Evolutionary conservation across 2,329 filamentous ascomycete species (phyloP).

Genomic region (Aspergillus awamori): DNA sequence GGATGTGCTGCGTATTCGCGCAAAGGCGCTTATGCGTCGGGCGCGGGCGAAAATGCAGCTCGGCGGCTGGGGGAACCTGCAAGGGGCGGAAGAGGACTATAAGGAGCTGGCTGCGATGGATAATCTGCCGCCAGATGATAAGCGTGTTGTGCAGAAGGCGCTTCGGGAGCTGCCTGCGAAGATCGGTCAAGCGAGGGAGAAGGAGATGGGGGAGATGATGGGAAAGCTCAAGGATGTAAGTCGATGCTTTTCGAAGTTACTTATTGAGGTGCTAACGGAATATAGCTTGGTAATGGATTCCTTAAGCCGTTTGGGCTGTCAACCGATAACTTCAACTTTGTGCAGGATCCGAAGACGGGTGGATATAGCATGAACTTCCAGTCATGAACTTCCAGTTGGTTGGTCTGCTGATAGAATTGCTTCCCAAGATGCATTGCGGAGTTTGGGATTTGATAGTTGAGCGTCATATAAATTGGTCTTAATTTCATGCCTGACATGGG

Average conservation of each 20-base stretch:
- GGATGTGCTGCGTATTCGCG: conserved; percentile 75
- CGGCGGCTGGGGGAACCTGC: conserved; percentile 77
- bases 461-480: not conserved
- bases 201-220: conserved; percentile 96
- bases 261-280: conserved; percentile 8
- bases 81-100: conserved; percentile 81
- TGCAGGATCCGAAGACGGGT: conserved; percentile 84
- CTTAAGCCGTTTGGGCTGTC: conserved; percentile 91
- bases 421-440: not conserved
- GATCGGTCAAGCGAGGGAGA: conserved; percentile 77
- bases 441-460: not conserved
- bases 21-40: conserved; percentile 79
- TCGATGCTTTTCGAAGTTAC: conserved; percentile 19
- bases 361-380: conserved; percentile 93
- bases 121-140: conserved; percentile 68
- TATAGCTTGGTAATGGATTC: conserved; percentile 80
- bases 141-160: conserved; percentile 67
- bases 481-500: not conserved
- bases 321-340: conserved; percentile 93
- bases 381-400: conserved; percentile 23
- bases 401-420: not conserved
- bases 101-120: conserved; percentile 61
- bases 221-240: conserved; percentile 81
- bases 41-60: conserved; percentile 72
- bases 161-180: conserved; percentile 66